phyloP scores from a whole-genome alignment of 768 basidiomycete genomes.

The Lenzites betulinus region DNA sequence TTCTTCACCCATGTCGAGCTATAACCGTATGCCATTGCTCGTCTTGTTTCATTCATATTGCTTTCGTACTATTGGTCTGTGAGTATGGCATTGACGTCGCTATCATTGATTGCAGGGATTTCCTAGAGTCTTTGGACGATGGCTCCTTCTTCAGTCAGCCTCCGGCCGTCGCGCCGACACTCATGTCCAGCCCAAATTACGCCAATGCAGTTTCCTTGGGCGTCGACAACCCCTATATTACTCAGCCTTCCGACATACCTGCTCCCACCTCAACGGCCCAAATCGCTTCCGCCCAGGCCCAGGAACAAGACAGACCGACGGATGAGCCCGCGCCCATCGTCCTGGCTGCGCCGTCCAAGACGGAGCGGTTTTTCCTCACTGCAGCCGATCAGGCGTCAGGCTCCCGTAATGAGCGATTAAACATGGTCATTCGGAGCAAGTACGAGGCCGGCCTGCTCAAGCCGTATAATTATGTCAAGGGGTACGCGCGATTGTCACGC shows the following conservation, averaged over 20 bases:
- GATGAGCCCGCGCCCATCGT: conserved; percentile 51
- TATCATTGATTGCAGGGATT: conserved; percentile 58
- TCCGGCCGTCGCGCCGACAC: conserved; percentile 47
- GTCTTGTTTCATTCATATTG: no score
- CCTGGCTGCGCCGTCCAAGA: conserved; percentile 73
- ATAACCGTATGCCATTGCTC: not conserved
- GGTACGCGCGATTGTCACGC: conserved; percentile 84
- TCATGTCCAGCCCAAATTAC: conserved; percentile 40
- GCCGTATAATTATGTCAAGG: conserved; percentile 96
- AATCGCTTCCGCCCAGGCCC: conserved; percentile 26
- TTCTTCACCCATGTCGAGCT: no score
- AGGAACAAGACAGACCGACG: conserved; percentile 33
- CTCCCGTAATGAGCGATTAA: conserved; percentile 85
- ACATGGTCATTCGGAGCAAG: conserved; percentile 91
- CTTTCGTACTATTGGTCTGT: no score
- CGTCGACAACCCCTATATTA: conserved; percentile 29
- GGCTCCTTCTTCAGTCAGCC: conserved; percentile 75
- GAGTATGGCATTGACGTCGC: not conserved
- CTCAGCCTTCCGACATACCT: conserved; percentile 28
- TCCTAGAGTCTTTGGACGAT: conserved; percentile 86
- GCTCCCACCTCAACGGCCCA: conserved; percentile 21
- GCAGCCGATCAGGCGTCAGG: conserved; percentile 95
- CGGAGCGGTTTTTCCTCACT: conserved; percentile 87
- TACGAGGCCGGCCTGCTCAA: conserved; percentile 95
- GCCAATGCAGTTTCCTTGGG: conserved; percentile 26